These are phyloP conservation scores for Leavenworthia alabamica DNA, from an alignment of 345 rosid species.

Conservation along the genomic window DNA sequence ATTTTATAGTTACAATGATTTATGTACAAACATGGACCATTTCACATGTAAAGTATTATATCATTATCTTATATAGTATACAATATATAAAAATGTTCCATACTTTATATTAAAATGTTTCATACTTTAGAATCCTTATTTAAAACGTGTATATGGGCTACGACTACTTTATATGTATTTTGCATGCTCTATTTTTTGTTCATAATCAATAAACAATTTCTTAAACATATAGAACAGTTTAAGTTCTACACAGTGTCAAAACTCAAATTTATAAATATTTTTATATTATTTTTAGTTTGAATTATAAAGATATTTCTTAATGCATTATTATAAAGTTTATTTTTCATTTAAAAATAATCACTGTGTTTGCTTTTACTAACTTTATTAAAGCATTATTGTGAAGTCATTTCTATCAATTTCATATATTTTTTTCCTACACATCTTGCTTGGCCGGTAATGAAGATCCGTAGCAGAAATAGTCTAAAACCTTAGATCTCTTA, in stretches of 20 bases:
- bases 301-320: too few species aligned
- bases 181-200: too few species aligned
- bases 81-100: background rate
- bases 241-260: too few species aligned
- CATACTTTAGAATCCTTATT: slow-evolving; percentile 1
- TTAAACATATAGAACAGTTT: too few species aligned
- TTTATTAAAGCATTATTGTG: slow-evolving; percentile 15
- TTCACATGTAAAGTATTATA: slow-evolving; percentile 4
- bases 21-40: slow-evolving; percentile 1
- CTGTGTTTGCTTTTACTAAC: background rate
- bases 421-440: slow-evolving; percentile 17
- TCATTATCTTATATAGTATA: background rate
- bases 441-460: slow-evolving; percentile 7
- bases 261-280: too few species aligned
- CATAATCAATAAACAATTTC: too few species aligned
- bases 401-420: slow-evolving; percentile 25
- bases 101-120: slow-evolving; percentile 7
- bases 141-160: slow-evolving; percentile 19
- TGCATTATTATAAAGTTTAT: too few species aligned
- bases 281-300: too few species aligned
- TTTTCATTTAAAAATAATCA: too few species aligned
- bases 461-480: background rate
- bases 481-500: background rate
- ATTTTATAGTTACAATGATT: slow-evolving; percentile 1
- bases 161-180: background rate